These are phyloP conservation scores for Ophiostoma ulmi DNA, from an alignment of 2,329 filamentous ascomycete species.

Conservation along the genomic window DNA sequence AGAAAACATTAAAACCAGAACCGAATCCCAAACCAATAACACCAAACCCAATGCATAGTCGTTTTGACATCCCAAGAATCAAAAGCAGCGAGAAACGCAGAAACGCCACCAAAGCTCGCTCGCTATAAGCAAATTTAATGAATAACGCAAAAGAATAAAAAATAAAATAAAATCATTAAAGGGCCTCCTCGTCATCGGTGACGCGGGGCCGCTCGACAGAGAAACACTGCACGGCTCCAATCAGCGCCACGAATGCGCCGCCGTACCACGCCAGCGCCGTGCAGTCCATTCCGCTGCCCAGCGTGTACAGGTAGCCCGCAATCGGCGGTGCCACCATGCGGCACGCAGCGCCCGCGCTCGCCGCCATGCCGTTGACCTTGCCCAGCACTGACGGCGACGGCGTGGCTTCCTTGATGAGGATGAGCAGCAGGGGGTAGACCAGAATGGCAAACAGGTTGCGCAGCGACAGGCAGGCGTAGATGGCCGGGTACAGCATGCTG, in stretches of 20 bases:
- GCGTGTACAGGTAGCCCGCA: conserved; percentile 57
- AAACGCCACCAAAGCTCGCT: background rate
- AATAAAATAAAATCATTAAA: background rate
- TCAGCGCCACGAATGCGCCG: conserved; percentile 50
- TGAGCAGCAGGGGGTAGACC: conserved; percentile 61
- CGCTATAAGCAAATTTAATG: background rate
- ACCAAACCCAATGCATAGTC: background rate
- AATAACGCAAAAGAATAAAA: background rate
- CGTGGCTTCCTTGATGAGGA: conserved; percentile 63
- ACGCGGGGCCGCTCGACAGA: conserved; percentile 38
- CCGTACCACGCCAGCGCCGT: conserved; percentile 61
- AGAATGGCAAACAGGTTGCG: conserved; percentile 59
- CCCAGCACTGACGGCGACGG: conserved; percentile 53
- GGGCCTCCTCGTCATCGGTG: background rate
- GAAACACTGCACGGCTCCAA: conserved; percentile 59
- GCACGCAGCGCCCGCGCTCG: conserved; percentile 60
- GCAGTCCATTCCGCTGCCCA: conserved; percentile 55
- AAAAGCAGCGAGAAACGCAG: background rate
- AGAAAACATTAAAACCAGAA: too few species aligned
- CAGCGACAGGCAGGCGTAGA: conserved; percentile 54
- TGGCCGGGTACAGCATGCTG: conserved; percentile 48
- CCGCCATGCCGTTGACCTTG: conserved; percentile 61
- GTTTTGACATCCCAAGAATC: background rate
- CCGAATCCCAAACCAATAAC: background rate
- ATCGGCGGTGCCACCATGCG: conserved; percentile 63